Conservation (phyloP, 192 early-diverging fungal species). For the Glomus cerebriforme region DNA sequence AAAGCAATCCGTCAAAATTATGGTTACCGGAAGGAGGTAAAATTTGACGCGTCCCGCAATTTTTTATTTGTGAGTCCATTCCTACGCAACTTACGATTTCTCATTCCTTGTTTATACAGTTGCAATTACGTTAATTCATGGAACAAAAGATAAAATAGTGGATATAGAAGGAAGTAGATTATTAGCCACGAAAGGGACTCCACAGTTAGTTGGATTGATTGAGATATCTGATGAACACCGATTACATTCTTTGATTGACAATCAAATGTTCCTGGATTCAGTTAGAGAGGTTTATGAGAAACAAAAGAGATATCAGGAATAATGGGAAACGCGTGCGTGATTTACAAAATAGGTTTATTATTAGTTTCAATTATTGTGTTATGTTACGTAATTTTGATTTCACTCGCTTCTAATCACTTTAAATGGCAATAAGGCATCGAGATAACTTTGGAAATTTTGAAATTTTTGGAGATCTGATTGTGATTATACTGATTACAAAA, state of each 20-base stretch:
- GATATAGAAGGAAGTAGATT: background rate
- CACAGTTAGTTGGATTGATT: background rate
- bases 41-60: too few relatives aligned
- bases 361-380: too few relatives aligned
- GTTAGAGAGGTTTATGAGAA: conserved; percentile 9
- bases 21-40: background rate
- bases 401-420: too few relatives aligned
- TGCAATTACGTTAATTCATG: background rate
- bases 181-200: too few relatives aligned
- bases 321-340: background rate
- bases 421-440: too few relatives aligned
- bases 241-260: conserved; percentile 3
- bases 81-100: background rate
- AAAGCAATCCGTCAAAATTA: background rate
- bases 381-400: too few relatives aligned
- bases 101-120: background rate
- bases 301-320: background rate
- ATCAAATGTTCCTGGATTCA: conserved; percentile 2
- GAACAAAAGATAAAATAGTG: background rate
- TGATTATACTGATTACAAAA: too few relatives aligned
- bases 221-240: background rate
- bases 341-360: too few relatives aligned
- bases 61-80: too few relatives aligned
- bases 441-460: too few relatives aligned
- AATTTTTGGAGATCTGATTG: too few relatives aligned